phyloP scores from a whole-genome alignment of 371 early-diverging fungal genomes.

The Lichtheimia ornata region DNA sequence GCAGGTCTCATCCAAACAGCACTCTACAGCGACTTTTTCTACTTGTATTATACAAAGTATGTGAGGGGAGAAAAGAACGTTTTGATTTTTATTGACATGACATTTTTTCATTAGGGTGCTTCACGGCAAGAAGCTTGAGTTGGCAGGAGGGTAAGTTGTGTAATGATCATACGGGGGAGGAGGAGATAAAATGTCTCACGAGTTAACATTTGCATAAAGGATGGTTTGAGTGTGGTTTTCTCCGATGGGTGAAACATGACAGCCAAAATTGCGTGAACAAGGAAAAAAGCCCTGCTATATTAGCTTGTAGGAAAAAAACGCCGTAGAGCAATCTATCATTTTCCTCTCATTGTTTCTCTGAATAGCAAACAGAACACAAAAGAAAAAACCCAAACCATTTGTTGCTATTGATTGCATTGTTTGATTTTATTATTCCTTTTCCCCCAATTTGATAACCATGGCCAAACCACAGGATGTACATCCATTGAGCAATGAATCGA shows the following conservation, averaged over 20 bases:
- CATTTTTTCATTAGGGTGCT: slow-evolving; percentile 61
- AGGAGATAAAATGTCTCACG: no score
- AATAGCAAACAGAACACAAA: not conserved
- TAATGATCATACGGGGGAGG: not conserved
- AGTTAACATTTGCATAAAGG: not conserved
- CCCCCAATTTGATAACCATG: not conserved
- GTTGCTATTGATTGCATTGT: no score
- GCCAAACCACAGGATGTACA: not conserved
- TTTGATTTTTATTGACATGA: not conserved
- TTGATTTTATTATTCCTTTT: no score
- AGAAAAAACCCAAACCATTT: not conserved
- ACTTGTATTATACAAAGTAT: slow-evolving; percentile 93
- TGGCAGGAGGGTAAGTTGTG: slow-evolving; percentile 54
- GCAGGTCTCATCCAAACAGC: slow-evolving; percentile 95
- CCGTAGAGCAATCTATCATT: no score
- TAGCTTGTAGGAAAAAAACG: not conserved
- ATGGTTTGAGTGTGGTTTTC: slow-evolving; percentile 1
- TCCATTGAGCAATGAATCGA: slow-evolving; percentile 6
- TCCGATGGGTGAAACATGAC: slow-evolving; percentile 2
- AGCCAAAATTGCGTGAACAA: no score
- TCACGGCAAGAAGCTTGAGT: slow-evolving; percentile 83
- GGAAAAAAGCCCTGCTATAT: not conserved
- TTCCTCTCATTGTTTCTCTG: no score
- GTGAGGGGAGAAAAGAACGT: not conserved
- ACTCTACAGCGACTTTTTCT: slow-evolving; percentile 97